phyloP scores from a whole-genome alignment of 805 yeast genomes.

The Naumovozyma dairenensis region DNA sequence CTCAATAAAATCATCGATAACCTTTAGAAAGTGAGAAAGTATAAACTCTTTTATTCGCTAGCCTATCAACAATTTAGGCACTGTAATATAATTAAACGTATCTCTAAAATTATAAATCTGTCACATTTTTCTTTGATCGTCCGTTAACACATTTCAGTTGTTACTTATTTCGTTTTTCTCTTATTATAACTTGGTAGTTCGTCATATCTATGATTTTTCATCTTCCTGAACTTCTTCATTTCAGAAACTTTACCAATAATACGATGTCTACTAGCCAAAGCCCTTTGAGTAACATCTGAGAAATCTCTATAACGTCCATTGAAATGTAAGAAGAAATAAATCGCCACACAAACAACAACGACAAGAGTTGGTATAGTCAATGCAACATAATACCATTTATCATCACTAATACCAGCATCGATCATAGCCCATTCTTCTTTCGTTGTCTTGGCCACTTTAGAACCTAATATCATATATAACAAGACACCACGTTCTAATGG shows the following conservation, averaged over 20 bases:
- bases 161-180: too few relatives aligned
- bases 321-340: conserved; percentile 53
- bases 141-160: too few relatives aligned
- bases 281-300: conserved; percentile 32
- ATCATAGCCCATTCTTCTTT: conserved; percentile 35
- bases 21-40: too few relatives aligned
- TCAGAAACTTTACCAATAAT: conserved; percentile 33
- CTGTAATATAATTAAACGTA: too few relatives aligned
- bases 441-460: conserved; percentile 34
- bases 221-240: conserved; percentile 20
- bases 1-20: neutral
- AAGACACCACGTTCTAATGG: conserved; percentile 42
- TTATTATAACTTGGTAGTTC: conserved; percentile 34
- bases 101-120: too few relatives aligned
- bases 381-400: conserved; percentile 51
- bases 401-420: conserved; percentile 38
- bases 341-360: conserved; percentile 44
- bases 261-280: conserved; percentile 30
- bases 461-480: conserved; percentile 34
- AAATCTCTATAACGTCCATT: conserved; percentile 51
- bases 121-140: too few relatives aligned
- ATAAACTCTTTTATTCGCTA: too few relatives aligned
- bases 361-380: conserved; percentile 62
- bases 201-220: conserved; percentile 32
- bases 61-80: too few relatives aligned